These are phyloP conservation scores for Picea abies DNA, from an alignment of 83 land plant species.

Conservation along the genomic window DNA sequence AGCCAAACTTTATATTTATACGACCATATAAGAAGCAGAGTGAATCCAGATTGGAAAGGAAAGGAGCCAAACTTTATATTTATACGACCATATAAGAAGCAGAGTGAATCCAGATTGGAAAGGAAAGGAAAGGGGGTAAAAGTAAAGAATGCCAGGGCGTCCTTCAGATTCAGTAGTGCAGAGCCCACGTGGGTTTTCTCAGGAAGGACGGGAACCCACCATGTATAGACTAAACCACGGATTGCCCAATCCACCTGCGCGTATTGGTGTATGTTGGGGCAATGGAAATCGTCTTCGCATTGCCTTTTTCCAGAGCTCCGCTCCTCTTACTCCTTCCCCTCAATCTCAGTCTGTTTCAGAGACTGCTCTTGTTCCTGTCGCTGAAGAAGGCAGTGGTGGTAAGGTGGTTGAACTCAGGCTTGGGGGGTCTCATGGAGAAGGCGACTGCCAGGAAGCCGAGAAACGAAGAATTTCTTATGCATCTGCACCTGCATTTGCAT, in stretches of 20 bases:
- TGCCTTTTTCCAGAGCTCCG: not conserved
- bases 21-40: too few relatives aligned
- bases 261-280: not conserved
- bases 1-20: too few relatives aligned
- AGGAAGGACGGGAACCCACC: not conserved
- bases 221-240: conserved; percentile 3
- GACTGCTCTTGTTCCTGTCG: too few relatives aligned
- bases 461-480: conserved; percentile 4
- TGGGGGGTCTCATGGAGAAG: not conserved
- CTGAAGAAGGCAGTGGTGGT: not conserved
- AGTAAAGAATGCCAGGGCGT: not conserved
- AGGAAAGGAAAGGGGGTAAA: not conserved
- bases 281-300: conserved; percentile 1
- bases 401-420: conserved; percentile 5
- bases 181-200: not conserved
- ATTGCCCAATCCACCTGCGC: not conserved
- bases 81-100: too few relatives aligned
- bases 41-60: not conserved
- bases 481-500: not conserved
- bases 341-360: not conserved
- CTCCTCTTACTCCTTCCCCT: not conserved
- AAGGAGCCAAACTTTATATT: too few relatives aligned
- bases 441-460: not conserved
- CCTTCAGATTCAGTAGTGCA: not conserved
- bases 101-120: not conserved